Base-by-base conservation (phyloP, 2,329 filamentous ascomycete genomes). In the Hymenoscyphus infarciens region DNA sequence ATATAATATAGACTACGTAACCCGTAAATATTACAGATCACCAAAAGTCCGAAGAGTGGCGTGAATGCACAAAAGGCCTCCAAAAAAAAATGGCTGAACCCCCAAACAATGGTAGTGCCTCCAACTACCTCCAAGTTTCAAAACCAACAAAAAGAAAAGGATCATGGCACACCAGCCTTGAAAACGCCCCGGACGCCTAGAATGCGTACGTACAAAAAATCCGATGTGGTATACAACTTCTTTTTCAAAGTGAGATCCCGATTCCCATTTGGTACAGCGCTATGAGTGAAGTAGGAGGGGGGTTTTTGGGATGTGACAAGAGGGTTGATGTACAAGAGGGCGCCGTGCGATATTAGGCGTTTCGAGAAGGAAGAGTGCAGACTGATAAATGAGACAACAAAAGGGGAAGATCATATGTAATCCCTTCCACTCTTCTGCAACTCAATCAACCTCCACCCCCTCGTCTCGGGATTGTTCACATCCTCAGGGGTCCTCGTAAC, bases 391-490 rank as follows among this genome's bases (percentile, higher is more conserved):
- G 25, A 33, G 22, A 31, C 15, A 59, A 53, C 49, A 11, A 13
- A 49, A 15, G 39, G n/a, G 38, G 59, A 49, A 35, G 42, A 66
- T 86, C 80, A 90, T 68, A 89, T 87, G 72, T 90, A 98, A 79
- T 99, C 95, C 73, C 95, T 87, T 61, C 91, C 94, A 76, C 92
- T 96, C 87, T 99, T 99, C 78, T 99, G 95, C 81, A 99, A 87
- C 80, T 99, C 95, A 74, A 99, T 98, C 76, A 99, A 81, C 73
- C 94, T 88, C 95, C 95, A 99, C 35, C 95, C 95, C 74, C 93
- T 85, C 11, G 95, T 99, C 80, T 99, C 95, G 1, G 92, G 91
- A 77, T 99, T 98, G 81, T 88, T 94, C 69, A 98, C 94, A 70
- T 99, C 95, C 75, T 99, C 95, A 1, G 95, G 88, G 64, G 96